Conservation (phyloP, 768 basidiomycete species). For the Sutorius australiensis region DNA sequence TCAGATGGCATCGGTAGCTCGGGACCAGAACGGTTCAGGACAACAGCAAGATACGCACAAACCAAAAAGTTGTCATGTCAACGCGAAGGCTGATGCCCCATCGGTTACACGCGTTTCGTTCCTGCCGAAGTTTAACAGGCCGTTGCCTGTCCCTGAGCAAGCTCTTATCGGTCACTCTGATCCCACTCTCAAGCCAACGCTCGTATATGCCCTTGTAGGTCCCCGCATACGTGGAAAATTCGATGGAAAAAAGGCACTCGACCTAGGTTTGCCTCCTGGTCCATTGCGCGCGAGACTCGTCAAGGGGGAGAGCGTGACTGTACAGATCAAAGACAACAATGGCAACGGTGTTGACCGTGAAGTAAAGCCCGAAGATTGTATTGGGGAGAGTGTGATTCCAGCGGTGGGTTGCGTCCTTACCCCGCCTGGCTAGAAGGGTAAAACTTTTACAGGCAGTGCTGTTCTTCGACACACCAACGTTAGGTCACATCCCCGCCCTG, state of each 20-base stretch:
- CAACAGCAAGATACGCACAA: constrained; percentile 11
- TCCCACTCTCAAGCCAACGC: constrained; percentile 31
- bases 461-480: constrained; percentile 68
- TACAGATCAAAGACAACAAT: constrained; percentile 45
- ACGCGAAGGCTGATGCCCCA: background rate
- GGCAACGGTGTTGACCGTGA: constrained; percentile 43
- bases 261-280: constrained; percentile 60
- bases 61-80: constrained; percentile 3
- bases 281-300: constrained; percentile 57
- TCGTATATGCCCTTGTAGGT: constrained; percentile 51
- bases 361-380: constrained; percentile 57
- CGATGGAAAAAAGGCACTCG: constrained; percentile 57
- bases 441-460: constrained; percentile 47
- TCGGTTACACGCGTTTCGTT: constrained; percentile 13
- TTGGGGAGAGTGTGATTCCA: constrained; percentile 51
- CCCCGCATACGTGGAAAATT: constrained; percentile 67
- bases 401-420: constrained; percentile 33
- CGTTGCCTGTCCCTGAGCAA: constrained; percentile 24
- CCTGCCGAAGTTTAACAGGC: constrained; percentile 13
- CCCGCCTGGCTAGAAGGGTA: background rate
- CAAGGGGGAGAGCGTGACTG: constrained; percentile 59
- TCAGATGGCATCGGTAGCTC: constrained; percentile 2
- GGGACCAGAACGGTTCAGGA: constrained; percentile 7
- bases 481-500: constrained; percentile 51
- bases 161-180: constrained; percentile 13